These are phyloP conservation scores for Tremella yokohamensis DNA, from an alignment of 768 basidiomycete genomes.

Conservation along the genomic window DNA sequence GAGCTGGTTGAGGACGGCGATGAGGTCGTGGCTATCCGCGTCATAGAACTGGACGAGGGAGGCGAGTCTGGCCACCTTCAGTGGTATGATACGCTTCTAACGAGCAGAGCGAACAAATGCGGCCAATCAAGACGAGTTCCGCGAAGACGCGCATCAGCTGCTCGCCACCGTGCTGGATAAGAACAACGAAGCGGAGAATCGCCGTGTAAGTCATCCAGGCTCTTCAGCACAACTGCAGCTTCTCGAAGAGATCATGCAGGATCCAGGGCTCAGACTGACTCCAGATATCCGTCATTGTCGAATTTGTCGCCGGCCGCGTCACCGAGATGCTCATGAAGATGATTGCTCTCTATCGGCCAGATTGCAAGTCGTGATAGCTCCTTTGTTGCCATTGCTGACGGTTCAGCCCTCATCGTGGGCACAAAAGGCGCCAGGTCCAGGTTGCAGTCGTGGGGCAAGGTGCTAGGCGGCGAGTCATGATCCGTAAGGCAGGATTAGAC, in stretches of 20 bases:
- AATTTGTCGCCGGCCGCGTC: conserved; percentile 87
- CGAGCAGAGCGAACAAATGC: conserved; percentile 59
- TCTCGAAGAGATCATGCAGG: neutral
- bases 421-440: conserved; percentile 68
- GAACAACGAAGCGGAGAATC: conserved; percentile 71
- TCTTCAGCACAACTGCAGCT: neutral
- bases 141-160: conserved; percentile 81
- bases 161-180: conserved; percentile 76
- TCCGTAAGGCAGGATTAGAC: no score
- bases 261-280: neutral
- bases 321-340: conserved; percentile 86
- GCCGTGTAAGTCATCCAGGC: conserved; percentile 59
- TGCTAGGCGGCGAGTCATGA: conserved; percentile 52
- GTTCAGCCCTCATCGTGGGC: conserved; percentile 73
- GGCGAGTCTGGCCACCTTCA: conserved; percentile 55
- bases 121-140: conserved; percentile 49
- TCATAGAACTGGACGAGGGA: conserved; percentile 79
- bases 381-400: conserved; percentile 9
- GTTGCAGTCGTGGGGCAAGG: conserved; percentile 59
- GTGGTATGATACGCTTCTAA: neutral
- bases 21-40: conserved; percentile 85
- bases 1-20: conserved; percentile 71
- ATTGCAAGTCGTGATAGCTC: conserved; percentile 32
- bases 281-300: conserved; percentile 82
- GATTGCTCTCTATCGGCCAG: conserved; percentile 63